Percentiles rank a stretch among this genome's conserved stretches.
Evolutionary conservation across 176 grass and related monocot species (phyloP).

Genomic region (Eremochloa ophiuroides): DNA sequence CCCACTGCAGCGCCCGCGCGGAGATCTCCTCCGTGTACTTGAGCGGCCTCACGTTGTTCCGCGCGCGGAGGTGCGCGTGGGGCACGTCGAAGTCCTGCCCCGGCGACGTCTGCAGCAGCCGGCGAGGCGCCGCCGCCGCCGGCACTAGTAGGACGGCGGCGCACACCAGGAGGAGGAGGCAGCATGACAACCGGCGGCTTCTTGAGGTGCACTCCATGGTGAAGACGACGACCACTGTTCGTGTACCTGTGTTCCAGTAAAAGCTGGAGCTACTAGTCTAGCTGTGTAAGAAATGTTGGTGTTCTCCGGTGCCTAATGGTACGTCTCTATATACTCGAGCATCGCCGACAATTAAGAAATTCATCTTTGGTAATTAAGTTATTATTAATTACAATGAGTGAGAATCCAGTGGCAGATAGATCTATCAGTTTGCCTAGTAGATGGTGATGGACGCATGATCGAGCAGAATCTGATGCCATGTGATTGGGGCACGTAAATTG

Average conservation of each 20-base stretch:
- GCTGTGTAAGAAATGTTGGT: constrained; percentile 4
- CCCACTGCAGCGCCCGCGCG: constrained; percentile 33
- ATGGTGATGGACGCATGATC: background rate
- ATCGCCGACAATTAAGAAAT: background rate
- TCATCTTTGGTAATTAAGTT: background rate
- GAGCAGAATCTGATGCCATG: constrained; percentile 41
- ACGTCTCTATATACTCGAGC: constrained; percentile 1
- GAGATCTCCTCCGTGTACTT: constrained; percentile 46
- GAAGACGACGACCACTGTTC: constrained; percentile 2
- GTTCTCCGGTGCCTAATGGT: background rate
- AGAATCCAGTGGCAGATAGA: background rate
- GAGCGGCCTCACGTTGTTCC: constrained; percentile 33
- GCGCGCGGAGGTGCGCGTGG: constrained; percentile 39
- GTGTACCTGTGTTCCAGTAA: background rate
- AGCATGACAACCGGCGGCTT: background rate
- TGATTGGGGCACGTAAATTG: constrained; percentile 19
- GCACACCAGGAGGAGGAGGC: background rate
- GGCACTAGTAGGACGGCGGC: background rate
- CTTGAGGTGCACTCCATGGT: constrained; percentile 41
- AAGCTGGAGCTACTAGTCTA: background rate
- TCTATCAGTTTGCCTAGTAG: background rate
- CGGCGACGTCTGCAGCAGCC: constrained; percentile 28
- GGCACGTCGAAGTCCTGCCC: constrained; percentile 44
- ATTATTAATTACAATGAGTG: background rate
- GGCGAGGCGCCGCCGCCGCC: background rate